Evolutionary conservation across 495 filamentous ascomycete species (phyloP).

Genomic region (Antarctomyces pellizariae): DNA sequence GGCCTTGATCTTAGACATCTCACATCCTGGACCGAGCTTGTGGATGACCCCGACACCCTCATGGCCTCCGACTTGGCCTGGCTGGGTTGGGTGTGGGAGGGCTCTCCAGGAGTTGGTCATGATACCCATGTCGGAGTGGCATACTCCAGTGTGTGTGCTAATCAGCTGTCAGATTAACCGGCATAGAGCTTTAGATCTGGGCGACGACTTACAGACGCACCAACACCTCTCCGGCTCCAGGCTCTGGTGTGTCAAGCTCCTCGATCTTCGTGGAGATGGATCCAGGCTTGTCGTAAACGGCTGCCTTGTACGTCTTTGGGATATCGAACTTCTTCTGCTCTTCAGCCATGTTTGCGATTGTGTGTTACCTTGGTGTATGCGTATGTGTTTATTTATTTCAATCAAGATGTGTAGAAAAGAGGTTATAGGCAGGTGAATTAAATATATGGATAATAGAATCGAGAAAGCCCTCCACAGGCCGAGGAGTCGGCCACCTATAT

Average conservation of each 20-base stretch:
- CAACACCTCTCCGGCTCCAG: slow-evolving; percentile 37
- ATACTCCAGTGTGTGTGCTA: slow-evolving; percentile 51
- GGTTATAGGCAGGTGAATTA: too few relatives aligned
- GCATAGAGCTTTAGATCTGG: too few relatives aligned
- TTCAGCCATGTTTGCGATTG: slow-evolving; percentile 8
- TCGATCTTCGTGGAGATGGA: slow-evolving; percentile 42
- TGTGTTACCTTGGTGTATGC: not conserved
- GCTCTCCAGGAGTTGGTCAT: slow-evolving; percentile 32
- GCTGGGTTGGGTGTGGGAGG: slow-evolving; percentile 38
- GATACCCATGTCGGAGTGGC: slow-evolving; percentile 40
- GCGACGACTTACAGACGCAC: slow-evolving; percentile 37
- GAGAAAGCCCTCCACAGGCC: too few relatives aligned
- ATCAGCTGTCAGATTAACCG: too few relatives aligned
- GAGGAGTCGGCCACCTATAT: too few relatives aligned
- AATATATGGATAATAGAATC: too few relatives aligned
- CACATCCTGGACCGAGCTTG: slow-evolving; percentile 32
- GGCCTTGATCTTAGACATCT: slow-evolving; percentile 29
- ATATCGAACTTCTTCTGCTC: slow-evolving; percentile 15
- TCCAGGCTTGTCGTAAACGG: slow-evolving; percentile 45
- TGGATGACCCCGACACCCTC: slow-evolving; percentile 37
- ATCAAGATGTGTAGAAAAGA: too few relatives aligned
- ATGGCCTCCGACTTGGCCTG: slow-evolving; percentile 46
- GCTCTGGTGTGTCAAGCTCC: slow-evolving; percentile 41
- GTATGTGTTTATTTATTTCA: too few relatives aligned
- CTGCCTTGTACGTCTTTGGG: slow-evolving; percentile 42